These are phyloP conservation scores for Camellia lanceoleosa DNA, from an alignment of 148 eudicot species.

Conservation along the genomic window DNA sequence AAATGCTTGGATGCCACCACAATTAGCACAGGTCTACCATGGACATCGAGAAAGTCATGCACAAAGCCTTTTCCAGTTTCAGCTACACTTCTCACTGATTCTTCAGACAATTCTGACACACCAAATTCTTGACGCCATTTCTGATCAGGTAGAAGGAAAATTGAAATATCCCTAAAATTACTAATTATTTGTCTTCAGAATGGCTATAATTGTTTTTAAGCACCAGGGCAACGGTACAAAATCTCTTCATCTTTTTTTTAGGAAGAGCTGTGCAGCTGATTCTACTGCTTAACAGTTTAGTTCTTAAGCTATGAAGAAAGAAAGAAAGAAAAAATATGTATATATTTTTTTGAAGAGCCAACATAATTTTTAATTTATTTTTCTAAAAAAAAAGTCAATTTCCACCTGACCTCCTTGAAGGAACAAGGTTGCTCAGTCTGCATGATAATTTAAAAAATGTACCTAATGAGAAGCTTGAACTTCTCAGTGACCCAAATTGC, in stretches of 20 bases:
- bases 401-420: neutral
- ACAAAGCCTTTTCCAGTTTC: conserved; percentile 76
- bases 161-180: neutral
- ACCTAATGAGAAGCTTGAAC: too few relatives aligned
- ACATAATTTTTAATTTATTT: neutral
- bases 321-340: too few relatives aligned
- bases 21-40: conserved; percentile 72
- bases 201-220: neutral
- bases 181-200: neutral
- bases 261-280: too few relatives aligned
- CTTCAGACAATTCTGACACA: conserved; percentile 76
- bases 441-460: neutral
- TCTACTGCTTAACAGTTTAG: too few relatives aligned
- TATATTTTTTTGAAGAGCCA: too few relatives aligned
- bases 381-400: neutral
- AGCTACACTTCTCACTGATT: conserved; percentile 54
- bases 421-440: neutral
- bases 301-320: too few relatives aligned
- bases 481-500: neutral
- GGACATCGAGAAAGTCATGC: conserved; percentile 69
- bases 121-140: conserved; percentile 89
- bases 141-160: conserved; percentile 38
- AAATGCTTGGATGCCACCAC: conserved; percentile 81
- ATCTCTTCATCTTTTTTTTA: neutral
- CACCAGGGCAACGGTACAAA: neutral